phyloP scores from a whole-genome alignment of 371 early-diverging fungal genomes.

The Lichtheimia hyalospora region DNA sequence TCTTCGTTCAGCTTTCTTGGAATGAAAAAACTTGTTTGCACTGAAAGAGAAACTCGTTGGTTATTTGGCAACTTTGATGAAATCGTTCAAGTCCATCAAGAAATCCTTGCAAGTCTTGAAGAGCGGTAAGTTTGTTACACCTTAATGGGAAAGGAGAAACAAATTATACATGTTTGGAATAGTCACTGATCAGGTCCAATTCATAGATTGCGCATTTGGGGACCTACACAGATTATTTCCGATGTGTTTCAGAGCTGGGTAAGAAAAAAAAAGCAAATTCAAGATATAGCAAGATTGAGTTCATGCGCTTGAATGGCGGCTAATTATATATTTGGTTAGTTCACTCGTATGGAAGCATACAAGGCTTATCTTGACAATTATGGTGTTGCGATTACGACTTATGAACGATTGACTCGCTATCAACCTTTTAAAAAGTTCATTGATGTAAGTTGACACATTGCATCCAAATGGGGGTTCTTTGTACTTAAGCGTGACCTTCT shows the following conservation, averaged over 20 bases:
- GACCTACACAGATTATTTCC: slow-evolving; percentile 55
- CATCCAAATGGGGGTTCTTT: too few relatives aligned
- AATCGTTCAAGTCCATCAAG: slow-evolving; percentile 25
- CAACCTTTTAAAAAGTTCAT: slow-evolving; percentile 46
- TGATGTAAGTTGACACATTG: slow-evolving; percentile 25
- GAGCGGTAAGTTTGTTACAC: slow-evolving; percentile 29
- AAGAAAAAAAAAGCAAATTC: slow-evolving; percentile 3
- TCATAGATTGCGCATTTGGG: slow-evolving; percentile 43
- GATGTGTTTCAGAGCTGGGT: slow-evolving; percentile 45
- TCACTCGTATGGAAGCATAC: slow-evolving; percentile 24
- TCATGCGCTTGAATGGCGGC: not conserved
- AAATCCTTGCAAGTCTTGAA: slow-evolving; percentile 22
- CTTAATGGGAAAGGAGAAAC: not conserved
- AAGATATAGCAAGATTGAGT: not conserved
- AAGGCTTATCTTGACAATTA: slow-evolving; percentile 36
- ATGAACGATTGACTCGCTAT: slow-evolving; percentile 35
- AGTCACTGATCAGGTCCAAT: not conserved
- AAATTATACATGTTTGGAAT: not conserved
- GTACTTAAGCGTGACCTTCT: too few relatives aligned
- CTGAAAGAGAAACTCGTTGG: slow-evolving; percentile 41
- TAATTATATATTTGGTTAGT: slow-evolving; percentile 15
- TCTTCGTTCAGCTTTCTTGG: slow-evolving; percentile 36
- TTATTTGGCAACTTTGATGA: slow-evolving; percentile 43
- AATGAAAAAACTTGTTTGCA: slow-evolving; percentile 40
- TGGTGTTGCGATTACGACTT: slow-evolving; percentile 29